Percentiles rank a stretch among this genome's conserved stretches.
These are phyloP conservation scores for Nicotiana obtusifolia DNA, from an alignment of 257 asterid species.

Conservation along the genomic window DNA sequence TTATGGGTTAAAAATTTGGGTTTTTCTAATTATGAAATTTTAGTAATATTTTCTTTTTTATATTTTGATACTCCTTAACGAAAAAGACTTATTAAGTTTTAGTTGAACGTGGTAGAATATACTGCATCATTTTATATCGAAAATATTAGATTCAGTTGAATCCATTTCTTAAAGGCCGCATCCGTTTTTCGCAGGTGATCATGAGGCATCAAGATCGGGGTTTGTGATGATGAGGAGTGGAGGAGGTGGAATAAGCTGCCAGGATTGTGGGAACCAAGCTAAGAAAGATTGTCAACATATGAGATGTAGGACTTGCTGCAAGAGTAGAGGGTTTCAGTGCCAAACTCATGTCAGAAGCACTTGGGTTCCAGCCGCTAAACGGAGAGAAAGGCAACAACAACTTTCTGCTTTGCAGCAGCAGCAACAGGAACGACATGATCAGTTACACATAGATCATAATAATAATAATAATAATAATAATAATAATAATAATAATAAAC, in stretches of 20 bases:
- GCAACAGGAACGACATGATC: conserved; percentile 8
- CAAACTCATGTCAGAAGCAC: conserved; percentile 61
- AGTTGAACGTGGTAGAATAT: neutral
- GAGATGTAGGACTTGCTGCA: conserved; percentile 62
- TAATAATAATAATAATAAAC: neutral
- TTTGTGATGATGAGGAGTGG: conserved; percentile 26
- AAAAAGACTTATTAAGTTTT: neutral
- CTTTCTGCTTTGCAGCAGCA: neutral
- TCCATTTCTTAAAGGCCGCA: neutral
- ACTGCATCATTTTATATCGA: neutral
- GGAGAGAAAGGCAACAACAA: conserved; percentile 50
- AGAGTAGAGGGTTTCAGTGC: conserved; percentile 57
- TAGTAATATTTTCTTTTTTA: neutral
- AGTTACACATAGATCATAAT: neutral
- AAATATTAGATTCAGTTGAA: neutral
- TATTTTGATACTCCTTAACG: too few species aligned
- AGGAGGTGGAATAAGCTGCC: conserved; percentile 37
- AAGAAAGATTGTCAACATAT: conserved; percentile 57
- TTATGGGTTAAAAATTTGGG: neutral
- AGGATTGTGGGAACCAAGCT: conserved; percentile 71
- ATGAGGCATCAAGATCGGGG: conserved; percentile 10
- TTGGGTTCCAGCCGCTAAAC: conserved; percentile 59
- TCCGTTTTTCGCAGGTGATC: neutral
- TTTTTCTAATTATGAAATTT: neutral
- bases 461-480: conserved; percentile 1